A percentile compares a stretch with the other conserved stretches of the same genome.
phyloP scores from a whole-genome alignment of 1,284 basidiomycete genomes.

The Apiotrichum sp. region DNA sequence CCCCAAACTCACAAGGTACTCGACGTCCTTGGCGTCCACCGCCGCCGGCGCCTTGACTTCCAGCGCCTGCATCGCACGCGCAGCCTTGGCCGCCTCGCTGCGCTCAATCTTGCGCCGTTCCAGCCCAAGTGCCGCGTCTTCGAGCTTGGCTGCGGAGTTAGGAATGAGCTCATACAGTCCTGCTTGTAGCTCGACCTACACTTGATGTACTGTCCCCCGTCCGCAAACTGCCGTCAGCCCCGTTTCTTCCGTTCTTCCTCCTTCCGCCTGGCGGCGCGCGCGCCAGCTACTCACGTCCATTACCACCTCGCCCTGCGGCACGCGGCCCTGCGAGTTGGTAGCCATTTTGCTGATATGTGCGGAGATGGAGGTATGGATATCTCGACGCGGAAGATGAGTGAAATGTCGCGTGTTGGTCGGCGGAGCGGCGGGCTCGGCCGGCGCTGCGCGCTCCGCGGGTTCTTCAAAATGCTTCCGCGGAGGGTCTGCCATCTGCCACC shows the following conservation, averaged over 20 bases:
- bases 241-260: neutral
- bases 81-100: conserved; percentile 39
- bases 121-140: conserved; percentile 34
- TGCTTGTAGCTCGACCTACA: conserved; percentile 21
- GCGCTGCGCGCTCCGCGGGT: too few relatives aligned
- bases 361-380: too few relatives aligned
- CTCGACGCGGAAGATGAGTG: too few relatives aligned
- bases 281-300: conserved; percentile 39
- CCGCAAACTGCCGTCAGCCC: conserved; percentile 33
- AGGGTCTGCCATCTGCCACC: too few relatives aligned
- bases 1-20: conserved; percentile 40
- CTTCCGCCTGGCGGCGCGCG: too few relatives aligned
- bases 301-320: conserved; percentile 41
- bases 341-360: too few relatives aligned
- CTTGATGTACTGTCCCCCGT: conserved; percentile 42
- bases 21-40: conserved; percentile 33
- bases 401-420: too few relatives aligned
- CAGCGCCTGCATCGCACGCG: conserved; percentile 36
- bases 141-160: conserved; percentile 35
- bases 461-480: too few relatives aligned
- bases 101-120: conserved; percentile 33
- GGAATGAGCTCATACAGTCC: too few relatives aligned
- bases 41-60: conserved; percentile 20
- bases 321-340: conserved; percentile 29
- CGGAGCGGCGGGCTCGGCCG: too few relatives aligned